A percentile compares a stretch with the other conserved stretches of the same genome.
phyloP scores from a whole-genome alignment of 768 basidiomycete genomes.

The Chalciporus chontae region DNA sequence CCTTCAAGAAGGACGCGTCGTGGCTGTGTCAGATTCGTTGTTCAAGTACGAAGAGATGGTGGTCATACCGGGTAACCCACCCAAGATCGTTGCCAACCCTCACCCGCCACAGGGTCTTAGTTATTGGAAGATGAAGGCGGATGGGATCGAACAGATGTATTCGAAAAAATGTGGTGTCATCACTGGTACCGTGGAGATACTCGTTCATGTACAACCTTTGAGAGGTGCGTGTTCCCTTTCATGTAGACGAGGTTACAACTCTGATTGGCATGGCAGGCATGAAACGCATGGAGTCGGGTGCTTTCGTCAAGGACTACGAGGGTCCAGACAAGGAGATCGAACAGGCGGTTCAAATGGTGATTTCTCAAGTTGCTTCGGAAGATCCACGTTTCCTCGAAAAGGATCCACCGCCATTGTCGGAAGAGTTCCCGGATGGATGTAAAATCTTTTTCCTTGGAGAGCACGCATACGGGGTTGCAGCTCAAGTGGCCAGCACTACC shows the following conservation, averaged over 20 bases:
- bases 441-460: slow-evolving; percentile 96
- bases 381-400: slow-evolving; percentile 86
- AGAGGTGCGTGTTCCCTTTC: slow-evolving; percentile 56
- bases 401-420: slow-evolving; percentile 73
- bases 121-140: slow-evolving; percentile 78
- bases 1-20: slow-evolving; percentile 86
- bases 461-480: slow-evolving; percentile 93
- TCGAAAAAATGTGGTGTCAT: slow-evolving; percentile 89
- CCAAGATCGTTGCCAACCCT: slow-evolving; percentile 65
- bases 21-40: slow-evolving; percentile 79
- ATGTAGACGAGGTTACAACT: background rate
- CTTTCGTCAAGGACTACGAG: slow-evolving; percentile 95
- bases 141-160: slow-evolving; percentile 77
- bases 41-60: slow-evolving; percentile 80
- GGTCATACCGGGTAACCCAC: slow-evolving; percentile 46
- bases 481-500: slow-evolving; percentile 75
- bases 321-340: slow-evolving; percentile 76
- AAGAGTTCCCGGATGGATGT: slow-evolving; percentile 88
- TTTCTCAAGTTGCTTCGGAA: slow-evolving; percentile 78
- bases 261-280: slow-evolving; percentile 52
- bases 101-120: slow-evolving; percentile 66
- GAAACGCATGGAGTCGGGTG: slow-evolving; percentile 83
- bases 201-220: slow-evolving; percentile 86
- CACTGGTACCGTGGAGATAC: slow-evolving; percentile 73
- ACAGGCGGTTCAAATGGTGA: slow-evolving; percentile 82